phyloP scores from a whole-genome alignment of 192 early-diverging fungal species.

The Lobosporangium transversale region DNA sequence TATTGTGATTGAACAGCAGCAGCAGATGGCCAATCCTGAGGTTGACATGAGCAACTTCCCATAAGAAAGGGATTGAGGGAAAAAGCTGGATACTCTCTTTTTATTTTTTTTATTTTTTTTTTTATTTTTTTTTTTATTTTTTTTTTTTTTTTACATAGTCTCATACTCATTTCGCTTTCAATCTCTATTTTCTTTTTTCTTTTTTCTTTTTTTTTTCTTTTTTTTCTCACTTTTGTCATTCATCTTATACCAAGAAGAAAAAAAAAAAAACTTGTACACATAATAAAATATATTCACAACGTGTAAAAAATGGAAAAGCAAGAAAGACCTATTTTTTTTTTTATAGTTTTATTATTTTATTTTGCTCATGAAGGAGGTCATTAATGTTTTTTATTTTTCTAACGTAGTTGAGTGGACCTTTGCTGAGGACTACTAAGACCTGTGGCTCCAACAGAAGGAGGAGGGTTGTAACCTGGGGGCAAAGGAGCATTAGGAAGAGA shows the following conservation, averaged over 20 bases:
- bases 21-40: conserved; percentile 14
- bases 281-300: no score
- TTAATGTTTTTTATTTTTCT: not conserved
- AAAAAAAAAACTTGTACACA: no score
- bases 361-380: not conserved
- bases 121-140: no score
- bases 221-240: no score
- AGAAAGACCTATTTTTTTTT: not conserved
- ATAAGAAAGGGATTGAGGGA: no score
- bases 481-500: conserved; percentile 9
- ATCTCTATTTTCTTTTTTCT: no score
- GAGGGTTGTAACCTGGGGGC: conserved; percentile 15
- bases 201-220: no score
- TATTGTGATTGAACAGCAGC: conserved; percentile 6
- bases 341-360: not conserved
- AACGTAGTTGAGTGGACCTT: conserved; percentile 7
- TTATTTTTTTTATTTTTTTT: not conserved
- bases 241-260: no score
- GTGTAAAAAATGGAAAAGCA: no score
- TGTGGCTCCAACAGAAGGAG: not conserved
- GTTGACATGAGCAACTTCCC: conserved; percentile 30
- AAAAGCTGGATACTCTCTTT: no score
- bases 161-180: no score
- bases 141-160: no score
- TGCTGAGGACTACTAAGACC: conserved; percentile 26